Evolutionary conservation across 192 early-diverging fungal genomes (phyloP).

Genomic region (Kickxella alabastrina): DNA sequence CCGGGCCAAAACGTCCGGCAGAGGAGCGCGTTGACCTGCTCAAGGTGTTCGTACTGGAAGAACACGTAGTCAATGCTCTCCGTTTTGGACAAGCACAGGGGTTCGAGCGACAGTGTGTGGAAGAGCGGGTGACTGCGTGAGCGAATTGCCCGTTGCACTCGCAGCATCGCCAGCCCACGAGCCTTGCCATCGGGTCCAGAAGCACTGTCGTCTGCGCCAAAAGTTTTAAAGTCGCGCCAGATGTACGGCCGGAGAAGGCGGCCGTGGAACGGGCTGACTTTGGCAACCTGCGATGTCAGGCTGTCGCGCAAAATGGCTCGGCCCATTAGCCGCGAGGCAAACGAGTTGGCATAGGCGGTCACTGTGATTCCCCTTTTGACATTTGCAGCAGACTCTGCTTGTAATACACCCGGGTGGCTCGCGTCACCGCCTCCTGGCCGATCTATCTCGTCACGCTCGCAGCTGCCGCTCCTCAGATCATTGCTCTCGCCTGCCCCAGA

Average conservation of each 20-base stretch:
- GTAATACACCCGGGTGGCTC: background rate
- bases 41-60: conserved; percentile 64
- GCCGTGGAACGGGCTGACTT: conserved; percentile 68
- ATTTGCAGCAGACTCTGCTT: too few species aligned
- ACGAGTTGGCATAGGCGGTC: conserved; percentile 68
- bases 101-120: conserved; percentile 24
- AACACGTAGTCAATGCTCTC: conserved; percentile 77
- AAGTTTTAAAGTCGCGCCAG: conserved; percentile 62
- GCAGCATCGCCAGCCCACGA: conserved; percentile 20
- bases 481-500: background rate
- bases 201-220: conserved; percentile 30
- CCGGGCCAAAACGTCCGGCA: conserved; percentile 81
- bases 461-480: background rate
- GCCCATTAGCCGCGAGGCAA: conserved; percentile 72
- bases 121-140: conserved; percentile 25
- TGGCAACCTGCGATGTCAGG: conserved; percentile 54
- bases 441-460: background rate
- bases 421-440: background rate
- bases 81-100: conserved; percentile 4
- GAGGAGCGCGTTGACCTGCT: conserved; percentile 73
- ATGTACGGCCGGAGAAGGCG: conserved; percentile 78
- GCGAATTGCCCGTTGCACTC: conserved; percentile 28
- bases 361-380: conserved; percentile 5
- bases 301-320: conserved; percentile 53
- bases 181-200: background rate